Percentiles rank a stretch among this genome's conserved stretches.
Conservation (phyloP, 208 protist genomes). For the Kentomonas sorsogonicus region DNA sequence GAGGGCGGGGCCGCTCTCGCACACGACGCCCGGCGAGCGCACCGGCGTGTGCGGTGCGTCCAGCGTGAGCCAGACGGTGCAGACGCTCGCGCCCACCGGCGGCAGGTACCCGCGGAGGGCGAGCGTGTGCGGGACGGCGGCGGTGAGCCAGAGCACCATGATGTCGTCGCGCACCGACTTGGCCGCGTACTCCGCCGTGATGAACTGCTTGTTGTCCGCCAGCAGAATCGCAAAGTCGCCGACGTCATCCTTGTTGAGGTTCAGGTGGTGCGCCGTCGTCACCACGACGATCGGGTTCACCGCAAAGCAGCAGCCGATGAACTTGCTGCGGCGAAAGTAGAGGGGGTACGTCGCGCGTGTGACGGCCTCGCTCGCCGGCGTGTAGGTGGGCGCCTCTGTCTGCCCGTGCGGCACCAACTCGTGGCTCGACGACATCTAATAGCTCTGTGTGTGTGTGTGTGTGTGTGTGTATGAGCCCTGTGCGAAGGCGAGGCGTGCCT, state of each 20-base stretch:
- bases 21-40: conserved; percentile 71
- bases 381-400: conserved; percentile 25
- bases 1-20: conserved; percentile 38
- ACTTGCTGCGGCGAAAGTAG: too few relatives aligned
- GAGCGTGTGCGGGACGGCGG: conserved; percentile 22
- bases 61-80: conserved; percentile 72
- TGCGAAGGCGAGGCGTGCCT: neutral
- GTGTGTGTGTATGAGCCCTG: too few relatives aligned
- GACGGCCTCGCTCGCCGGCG: conserved; percentile 26
- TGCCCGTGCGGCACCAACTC: conserved; percentile 49
- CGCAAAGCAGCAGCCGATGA: conserved; percentile 76
- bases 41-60: conserved; percentile 73
- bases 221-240: conserved; percentile 69
- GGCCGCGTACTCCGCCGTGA: conserved; percentile 42
- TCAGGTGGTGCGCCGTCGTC: conserved; percentile 80
- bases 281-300: conserved; percentile 50
- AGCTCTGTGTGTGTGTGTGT: neutral
- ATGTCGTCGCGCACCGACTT: conserved; percentile 63
- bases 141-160: conserved; percentile 61
- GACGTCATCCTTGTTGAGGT: conserved; percentile 64
- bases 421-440: neutral
- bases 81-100: conserved; percentile 36
- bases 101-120: conserved; percentile 66
- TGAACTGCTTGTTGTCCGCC: conserved; percentile 24
- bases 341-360: conserved; percentile 53